phyloP scores from a whole-genome alignment of 208 protist species.

The Acanthamoeba quina region DNA sequence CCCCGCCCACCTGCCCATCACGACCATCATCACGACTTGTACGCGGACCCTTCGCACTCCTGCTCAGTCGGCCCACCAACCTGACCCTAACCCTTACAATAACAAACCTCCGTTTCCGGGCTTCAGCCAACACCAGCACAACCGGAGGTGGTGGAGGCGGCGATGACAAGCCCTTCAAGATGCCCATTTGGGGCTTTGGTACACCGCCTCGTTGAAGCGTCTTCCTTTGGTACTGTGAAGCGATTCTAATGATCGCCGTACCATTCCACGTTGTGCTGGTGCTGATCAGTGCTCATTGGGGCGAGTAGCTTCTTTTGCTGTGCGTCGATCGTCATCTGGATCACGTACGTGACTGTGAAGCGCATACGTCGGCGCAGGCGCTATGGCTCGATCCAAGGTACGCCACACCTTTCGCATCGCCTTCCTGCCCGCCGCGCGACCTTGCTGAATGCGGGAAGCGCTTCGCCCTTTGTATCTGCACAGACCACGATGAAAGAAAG shows the following conservation, averaged over 20 bases:
- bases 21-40: slow-evolving; percentile 46
- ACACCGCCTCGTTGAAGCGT: background rate
- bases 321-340: background rate
- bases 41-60: background rate
- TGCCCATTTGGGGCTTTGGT: slow-evolving; percentile 55
- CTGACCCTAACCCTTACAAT: background rate
- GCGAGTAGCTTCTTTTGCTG: slow-evolving; percentile 4
- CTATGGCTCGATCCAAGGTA: slow-evolving; percentile 26
- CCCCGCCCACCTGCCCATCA: slow-evolving; percentile 26
- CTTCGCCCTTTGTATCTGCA: background rate
- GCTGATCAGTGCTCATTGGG: slow-evolving; percentile 32
- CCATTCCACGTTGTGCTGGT: too few relatives aligned
- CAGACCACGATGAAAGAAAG: background rate
- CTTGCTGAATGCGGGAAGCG: background rate
- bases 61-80: background rate
- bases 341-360: slow-evolving; percentile 3
- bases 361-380: slow-evolving; percentile 5
- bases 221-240: too few relatives aligned
- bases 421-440: too few relatives aligned
- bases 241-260: too few relatives aligned
- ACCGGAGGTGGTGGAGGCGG: background rate
- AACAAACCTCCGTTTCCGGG: background rate
- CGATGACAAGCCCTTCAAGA: background rate
- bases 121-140: slow-evolving; percentile 14
- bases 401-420: background rate